Evolutionary conservation across 352 stramenopile species (phyloP).

Genomic region (Globisporangium paddicum): DNA sequence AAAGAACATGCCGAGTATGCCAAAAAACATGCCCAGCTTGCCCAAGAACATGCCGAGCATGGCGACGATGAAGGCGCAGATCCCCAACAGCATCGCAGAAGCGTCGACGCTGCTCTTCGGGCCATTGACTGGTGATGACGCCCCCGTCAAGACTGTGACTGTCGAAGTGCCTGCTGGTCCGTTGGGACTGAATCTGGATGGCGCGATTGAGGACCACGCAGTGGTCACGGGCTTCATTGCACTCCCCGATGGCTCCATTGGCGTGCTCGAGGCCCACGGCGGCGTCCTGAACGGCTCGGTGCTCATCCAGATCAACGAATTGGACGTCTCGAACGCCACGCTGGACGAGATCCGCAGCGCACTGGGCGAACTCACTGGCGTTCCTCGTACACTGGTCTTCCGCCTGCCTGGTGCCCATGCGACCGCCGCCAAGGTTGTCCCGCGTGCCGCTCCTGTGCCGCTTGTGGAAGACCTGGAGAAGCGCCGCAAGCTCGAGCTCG

Average conservation of each 20-base stretch:
- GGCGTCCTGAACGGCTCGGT: constrained; percentile 31
- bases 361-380: constrained; percentile 27
- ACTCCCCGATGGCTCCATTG: constrained; percentile 44
- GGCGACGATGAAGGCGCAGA: constrained; percentile 2
- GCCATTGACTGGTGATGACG: constrained; percentile 8
- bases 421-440: constrained; percentile 6
- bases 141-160: constrained; percentile 26
- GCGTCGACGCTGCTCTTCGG: constrained; percentile 13
- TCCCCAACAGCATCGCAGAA: constrained; percentile 1
- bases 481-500: constrained; percentile 53
- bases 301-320: constrained; percentile 60
- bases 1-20: constrained; percentile 3
- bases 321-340: constrained; percentile 41
- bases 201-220: constrained; percentile 23
- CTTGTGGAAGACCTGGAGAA: constrained; percentile 46
- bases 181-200: constrained; percentile 56
- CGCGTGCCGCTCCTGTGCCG: constrained; percentile 18
- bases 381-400: constrained; percentile 42
- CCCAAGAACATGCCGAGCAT: constrained; percentile 2
- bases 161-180: constrained; percentile 46
- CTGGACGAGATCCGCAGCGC: constrained; percentile 38
- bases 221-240: constrained; percentile 59
- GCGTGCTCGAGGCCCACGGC: constrained; percentile 38
- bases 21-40: neutral
- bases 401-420: constrained; percentile 21